A percentile compares a stretch with the other conserved stretches of the same genome.
These are phyloP conservation scores for Monilinia fructicola DNA, from an alignment of 2,329 filamentous ascomycete genomes.

Conservation along the genomic window DNA sequence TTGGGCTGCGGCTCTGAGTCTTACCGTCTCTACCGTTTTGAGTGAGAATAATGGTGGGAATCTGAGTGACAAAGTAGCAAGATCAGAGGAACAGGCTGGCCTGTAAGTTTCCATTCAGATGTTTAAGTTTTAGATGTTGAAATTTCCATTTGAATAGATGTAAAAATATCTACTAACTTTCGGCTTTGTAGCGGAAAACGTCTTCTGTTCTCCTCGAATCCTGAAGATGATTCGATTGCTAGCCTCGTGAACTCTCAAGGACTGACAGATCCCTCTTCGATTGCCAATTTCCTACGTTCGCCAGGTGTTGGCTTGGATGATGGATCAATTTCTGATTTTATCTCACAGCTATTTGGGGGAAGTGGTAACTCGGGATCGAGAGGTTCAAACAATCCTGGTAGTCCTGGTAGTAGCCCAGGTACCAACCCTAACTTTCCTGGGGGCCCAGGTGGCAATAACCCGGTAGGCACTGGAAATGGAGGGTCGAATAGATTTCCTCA, in stretches of 20 bases:
- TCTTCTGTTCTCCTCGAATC: background rate
- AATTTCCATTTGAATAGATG: background rate
- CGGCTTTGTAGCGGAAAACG: background rate
- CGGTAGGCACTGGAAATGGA: background rate
- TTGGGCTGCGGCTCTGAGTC: slow-evolving; percentile 3
- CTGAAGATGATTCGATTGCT: background rate
- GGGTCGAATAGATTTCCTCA: background rate
- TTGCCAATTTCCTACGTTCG: background rate
- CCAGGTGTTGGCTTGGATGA: background rate
- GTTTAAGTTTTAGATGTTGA: too few relatives aligned
- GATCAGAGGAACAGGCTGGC: background rate
- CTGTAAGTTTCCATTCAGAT: background rate
- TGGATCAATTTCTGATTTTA: background rate
- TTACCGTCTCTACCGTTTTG: slow-evolving; percentile 9
- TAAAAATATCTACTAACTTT: background rate
- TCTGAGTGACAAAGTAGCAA: slow-evolving; percentile 5
- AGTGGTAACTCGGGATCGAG: too few relatives aligned
- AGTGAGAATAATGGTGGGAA: slow-evolving; percentile 4
- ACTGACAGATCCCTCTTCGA: background rate
- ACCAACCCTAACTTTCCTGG: too few relatives aligned
- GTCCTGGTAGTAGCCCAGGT: background rate
- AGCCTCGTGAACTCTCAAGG: background rate
- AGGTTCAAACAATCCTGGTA: background rate
- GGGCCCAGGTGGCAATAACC: background rate
- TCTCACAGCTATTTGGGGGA: background rate